Percentiles rank a stretch among this genome's conserved stretches.
Conservation (phyloP, 2,329 filamentous ascomycete species). For the Thielaviopsis euricoi region DNA sequence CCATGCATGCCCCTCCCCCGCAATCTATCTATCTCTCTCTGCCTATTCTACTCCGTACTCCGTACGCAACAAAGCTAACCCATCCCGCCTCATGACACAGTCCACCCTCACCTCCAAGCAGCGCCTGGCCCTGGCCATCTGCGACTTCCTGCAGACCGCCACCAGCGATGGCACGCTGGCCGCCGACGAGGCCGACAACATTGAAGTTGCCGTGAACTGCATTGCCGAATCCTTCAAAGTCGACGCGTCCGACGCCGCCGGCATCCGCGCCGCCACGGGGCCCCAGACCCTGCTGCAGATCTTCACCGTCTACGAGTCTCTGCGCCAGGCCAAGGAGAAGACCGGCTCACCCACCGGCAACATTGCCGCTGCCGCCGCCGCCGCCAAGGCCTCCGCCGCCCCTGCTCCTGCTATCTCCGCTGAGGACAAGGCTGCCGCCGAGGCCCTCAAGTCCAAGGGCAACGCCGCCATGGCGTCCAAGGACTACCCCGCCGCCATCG, state of each 20-base stretch:
- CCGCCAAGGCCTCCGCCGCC: conserved; percentile 19
- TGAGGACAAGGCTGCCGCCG: conserved; percentile 62
- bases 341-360: conserved; percentile 15
- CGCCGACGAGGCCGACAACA: conserved; percentile 76
- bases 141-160: conserved; percentile 81
- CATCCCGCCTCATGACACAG: conserved; percentile 10
- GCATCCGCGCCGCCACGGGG: conserved; percentile 62
- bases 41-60: too few species aligned
- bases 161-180: conserved; percentile 76
- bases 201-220: conserved; percentile 88
- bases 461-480: conserved; percentile 93
- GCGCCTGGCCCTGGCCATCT: conserved; percentile 90
- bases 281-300: conserved; percentile 78
- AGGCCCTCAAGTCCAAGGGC: conserved; percentile 74
- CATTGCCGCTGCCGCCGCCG: conserved; percentile 25
- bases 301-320: conserved; percentile 91
- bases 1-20: not conserved
- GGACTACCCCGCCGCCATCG: conserved; percentile 70
- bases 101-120: conserved; percentile 41
- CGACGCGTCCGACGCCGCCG: conserved; percentile 59
- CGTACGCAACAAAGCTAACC: not conserved
- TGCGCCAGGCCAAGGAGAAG: conserved; percentile 42
- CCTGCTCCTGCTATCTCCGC: conserved; percentile 25
- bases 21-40: too few species aligned
- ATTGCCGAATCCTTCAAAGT: conserved; percentile 93